These are phyloP conservation scores for Neurospora discreta DNA, from an alignment of 495 filamentous ascomycete genomes.

Conservation along the genomic window DNA sequence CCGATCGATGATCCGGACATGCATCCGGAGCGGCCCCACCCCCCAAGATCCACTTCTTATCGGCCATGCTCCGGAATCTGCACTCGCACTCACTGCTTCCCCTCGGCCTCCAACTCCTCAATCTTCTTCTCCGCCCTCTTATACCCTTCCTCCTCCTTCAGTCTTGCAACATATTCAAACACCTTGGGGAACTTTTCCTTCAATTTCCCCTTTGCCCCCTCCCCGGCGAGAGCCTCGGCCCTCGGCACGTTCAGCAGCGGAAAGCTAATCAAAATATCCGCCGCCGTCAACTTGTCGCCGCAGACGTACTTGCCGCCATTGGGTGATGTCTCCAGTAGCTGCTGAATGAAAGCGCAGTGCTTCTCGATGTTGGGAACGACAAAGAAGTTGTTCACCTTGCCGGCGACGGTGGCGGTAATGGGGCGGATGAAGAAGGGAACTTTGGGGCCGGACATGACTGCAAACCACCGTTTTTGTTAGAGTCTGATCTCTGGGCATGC, in stretches of 20 bases:
- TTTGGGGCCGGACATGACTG: constrained; percentile 45
- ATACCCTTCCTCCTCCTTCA: constrained; percentile 54
- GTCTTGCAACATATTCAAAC: constrained; percentile 47
- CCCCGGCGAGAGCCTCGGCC: constrained; percentile 44
- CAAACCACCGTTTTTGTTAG: neutral
- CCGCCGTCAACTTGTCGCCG: constrained; percentile 59
- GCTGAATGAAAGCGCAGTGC: constrained; percentile 63
- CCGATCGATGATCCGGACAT: neutral
- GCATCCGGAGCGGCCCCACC: neutral
- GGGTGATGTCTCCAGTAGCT: constrained; percentile 49
- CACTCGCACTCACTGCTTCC: neutral
- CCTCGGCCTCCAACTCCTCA: constrained; percentile 38
- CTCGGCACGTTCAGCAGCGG: constrained; percentile 45
- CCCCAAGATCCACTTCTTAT: neutral
- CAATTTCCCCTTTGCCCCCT: constrained; percentile 2
- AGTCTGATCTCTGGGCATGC: no score
- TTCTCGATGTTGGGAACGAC: constrained; percentile 51
- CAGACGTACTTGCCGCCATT: constrained; percentile 55
- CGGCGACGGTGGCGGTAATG: constrained; percentile 53
- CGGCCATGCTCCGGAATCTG: neutral
- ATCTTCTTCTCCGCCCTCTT: constrained; percentile 44
- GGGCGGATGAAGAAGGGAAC: constrained; percentile 82
- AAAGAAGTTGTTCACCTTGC: constrained; percentile 47
- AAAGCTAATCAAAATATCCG: constrained; percentile 74
- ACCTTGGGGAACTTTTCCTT: constrained; percentile 32